Percentiles rank a stretch among this genome's conserved stretches.
phyloP scores from a whole-genome alignment of 2,329 filamentous ascomycete species.

The Coccinonectria pachysandricola region DNA sequence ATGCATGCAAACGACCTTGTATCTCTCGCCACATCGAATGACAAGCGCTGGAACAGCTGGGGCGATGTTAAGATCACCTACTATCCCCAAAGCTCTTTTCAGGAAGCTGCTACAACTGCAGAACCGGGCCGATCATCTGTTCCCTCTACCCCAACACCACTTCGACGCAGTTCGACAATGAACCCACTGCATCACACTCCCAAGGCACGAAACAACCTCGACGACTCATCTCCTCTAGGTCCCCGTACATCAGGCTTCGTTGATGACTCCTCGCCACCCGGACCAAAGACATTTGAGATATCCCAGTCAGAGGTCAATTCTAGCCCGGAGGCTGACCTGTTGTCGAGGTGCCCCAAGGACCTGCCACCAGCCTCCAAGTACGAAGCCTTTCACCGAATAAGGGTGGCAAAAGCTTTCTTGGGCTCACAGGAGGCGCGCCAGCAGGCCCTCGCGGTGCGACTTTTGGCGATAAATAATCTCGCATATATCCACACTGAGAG shows the following conservation, averaged over 20 bases:
- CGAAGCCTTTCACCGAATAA: slow-evolving; percentile 73
- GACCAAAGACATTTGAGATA: slow-evolving; percentile 55
- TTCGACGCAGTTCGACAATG: slow-evolving; percentile 57
- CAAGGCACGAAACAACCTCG: slow-evolving; percentile 23
- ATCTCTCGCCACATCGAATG: slow-evolving; percentile 55
- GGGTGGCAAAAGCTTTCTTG: slow-evolving; percentile 71
- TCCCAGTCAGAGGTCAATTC: slow-evolving; percentile 44
- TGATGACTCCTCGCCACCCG: slow-evolving; percentile 26
- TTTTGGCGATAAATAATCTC: slow-evolving; percentile 82
- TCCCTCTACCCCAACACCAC: slow-evolving; percentile 65
- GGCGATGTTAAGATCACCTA: slow-evolving; percentile 72
- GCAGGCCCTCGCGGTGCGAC: slow-evolving; percentile 66
- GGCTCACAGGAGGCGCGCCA: slow-evolving; percentile 57
- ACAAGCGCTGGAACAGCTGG: slow-evolving; percentile 62
- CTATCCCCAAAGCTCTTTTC: slow-evolving; percentile 42
- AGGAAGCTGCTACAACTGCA: slow-evolving; percentile 10
- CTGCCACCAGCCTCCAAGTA: slow-evolving; percentile 67
- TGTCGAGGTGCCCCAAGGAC: slow-evolving; percentile 46
- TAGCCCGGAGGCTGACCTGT: slow-evolving; percentile 44
- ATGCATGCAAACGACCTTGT: slow-evolving; percentile 79
- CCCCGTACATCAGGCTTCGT: slow-evolving; percentile 30
- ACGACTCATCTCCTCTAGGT: slow-evolving; percentile 41
- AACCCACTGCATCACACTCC: slow-evolving; percentile 32
- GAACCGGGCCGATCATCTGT: slow-evolving; percentile 31
- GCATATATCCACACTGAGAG: slow-evolving; percentile 79